Percentiles rank a stretch among this genome's conserved stretches.
Conservation (phyloP, 2,329 filamentous ascomycete genomes). For the Metarhizium anisopliae region DNA sequence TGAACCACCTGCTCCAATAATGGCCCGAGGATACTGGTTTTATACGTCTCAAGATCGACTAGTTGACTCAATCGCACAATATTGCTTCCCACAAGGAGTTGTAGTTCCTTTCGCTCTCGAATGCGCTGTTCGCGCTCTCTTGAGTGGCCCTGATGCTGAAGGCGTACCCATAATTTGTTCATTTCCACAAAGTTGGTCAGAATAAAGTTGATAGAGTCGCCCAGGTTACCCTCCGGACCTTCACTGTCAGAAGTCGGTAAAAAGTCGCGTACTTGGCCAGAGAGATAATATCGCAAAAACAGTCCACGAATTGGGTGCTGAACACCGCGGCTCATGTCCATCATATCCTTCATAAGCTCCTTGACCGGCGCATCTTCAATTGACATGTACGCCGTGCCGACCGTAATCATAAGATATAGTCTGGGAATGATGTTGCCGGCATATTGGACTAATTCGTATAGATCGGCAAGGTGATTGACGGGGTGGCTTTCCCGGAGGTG, state of each 20-base stretch:
- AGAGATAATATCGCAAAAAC: conserved; percentile 93
- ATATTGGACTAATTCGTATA: conserved; percentile 97
- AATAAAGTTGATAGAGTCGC: conserved; percentile 97
- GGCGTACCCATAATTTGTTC: conserved; percentile 98
- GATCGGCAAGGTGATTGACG: conserved; percentile 92
- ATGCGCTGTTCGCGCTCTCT: conserved; percentile 88
- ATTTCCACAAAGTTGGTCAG: conserved; percentile 99
- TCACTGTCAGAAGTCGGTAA: conserved; percentile 76
- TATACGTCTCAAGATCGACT: conserved; percentile 91
- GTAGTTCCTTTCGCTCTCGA: conserved; percentile 88
- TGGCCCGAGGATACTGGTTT: conserved; percentile 78
- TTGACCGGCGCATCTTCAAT: conserved; percentile 98
- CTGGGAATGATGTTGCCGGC: conserved; percentile 95
- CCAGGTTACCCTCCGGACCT: conserved; percentile 87
- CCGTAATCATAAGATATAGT: conserved; percentile 97
- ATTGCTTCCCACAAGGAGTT: conserved; percentile 93
- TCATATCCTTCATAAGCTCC: conserved; percentile 99
- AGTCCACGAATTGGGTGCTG: conserved; percentile 94
- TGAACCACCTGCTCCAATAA: conserved; percentile 95
- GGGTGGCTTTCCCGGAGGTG: conserved; percentile 97
- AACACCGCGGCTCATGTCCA: conserved; percentile 98
- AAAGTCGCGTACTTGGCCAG: conserved; percentile 85
- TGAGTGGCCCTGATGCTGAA: conserved; percentile 96
- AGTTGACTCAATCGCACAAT: conserved; percentile 90
- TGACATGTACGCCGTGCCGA: conserved; percentile 97